Evolutionary conservation across 495 filamentous ascomycete species (phyloP).

Genomic region (Aspergillus heteromorphus): DNA sequence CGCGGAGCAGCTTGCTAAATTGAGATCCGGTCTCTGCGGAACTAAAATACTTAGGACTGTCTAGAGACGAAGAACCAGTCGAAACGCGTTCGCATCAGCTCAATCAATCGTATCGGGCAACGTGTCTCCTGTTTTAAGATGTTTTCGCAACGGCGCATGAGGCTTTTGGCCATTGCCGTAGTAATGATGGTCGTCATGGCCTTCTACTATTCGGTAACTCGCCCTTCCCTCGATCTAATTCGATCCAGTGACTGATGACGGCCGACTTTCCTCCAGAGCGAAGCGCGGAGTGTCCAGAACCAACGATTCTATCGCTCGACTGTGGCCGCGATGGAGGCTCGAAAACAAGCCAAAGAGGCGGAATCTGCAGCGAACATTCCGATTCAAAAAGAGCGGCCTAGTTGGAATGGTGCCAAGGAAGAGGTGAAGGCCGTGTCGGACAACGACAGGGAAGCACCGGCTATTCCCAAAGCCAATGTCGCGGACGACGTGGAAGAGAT

Average conservation of each 20-base stretch:
- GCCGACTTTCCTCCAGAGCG: conserved; percentile 26
- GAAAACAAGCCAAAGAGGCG: conserved; percentile 26
- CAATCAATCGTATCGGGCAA: not conserved
- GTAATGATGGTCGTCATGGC: conserved; percentile 52
- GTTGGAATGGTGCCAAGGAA: conserved; percentile 28
- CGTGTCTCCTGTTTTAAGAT: conserved; percentile 39
- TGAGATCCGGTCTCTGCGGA: not conserved
- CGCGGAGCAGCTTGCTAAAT: not conserved
- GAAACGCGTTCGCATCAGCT: not conserved
- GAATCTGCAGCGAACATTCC: conserved; percentile 29
- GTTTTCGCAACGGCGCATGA: conserved; percentile 66
- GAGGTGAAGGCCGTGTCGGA: conserved; percentile 37
- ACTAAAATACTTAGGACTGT: not conserved
- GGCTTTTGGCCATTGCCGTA: conserved; percentile 51
- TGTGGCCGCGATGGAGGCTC: conserved; percentile 42
- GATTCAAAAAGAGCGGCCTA: conserved; percentile 27
- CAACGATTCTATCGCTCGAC: conserved; percentile 48
- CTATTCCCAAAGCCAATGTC: conserved; percentile 23
- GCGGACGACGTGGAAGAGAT: conserved; percentile 38
- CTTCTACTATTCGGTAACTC: conserved; percentile 57
- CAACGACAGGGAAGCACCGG: conserved; percentile 47
- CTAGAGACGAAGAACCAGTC: not conserved
- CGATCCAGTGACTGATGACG: not conserved
- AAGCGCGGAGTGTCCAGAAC: conserved; percentile 38
- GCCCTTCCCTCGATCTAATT: not conserved